Evolutionary conservation across 345 rosid species (phyloP).

Genomic region (Limnanthes douglasii): DNA sequence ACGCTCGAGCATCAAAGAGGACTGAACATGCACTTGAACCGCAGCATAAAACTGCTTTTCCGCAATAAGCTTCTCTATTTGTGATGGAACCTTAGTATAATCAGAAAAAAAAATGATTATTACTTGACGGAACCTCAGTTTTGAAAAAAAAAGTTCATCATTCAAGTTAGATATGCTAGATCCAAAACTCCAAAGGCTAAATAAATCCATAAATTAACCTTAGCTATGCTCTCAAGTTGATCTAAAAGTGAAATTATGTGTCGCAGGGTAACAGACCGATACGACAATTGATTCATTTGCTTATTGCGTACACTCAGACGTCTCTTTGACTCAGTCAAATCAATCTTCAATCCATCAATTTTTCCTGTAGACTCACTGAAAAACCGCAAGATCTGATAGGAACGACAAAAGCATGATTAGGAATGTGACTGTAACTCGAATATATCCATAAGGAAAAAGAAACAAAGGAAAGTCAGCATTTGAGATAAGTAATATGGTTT

Average conservation of each 20-base stretch:
- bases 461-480: too few species aligned
- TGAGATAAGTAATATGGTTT: too few species aligned
- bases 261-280: constrained; percentile 94
- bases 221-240: constrained; percentile 95
- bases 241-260: constrained; percentile 88
- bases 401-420: constrained; percentile 9
- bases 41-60: constrained; percentile 92
- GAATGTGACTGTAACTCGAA: too few species aligned
- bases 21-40: constrained; percentile 70
- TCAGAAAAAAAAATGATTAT: constrained; percentile 8
- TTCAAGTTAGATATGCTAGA: too few species aligned
- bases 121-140: too few species aligned
- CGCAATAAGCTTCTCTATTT: constrained; percentile 77
- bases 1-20: constrained; percentile 86
- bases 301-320: constrained; percentile 77
- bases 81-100: constrained; percentile 53
- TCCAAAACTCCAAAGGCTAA: constrained; percentile 1
- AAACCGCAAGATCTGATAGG: constrained; percentile 73
- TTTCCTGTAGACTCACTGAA: constrained; percentile 91
- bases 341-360: constrained; percentile 49
- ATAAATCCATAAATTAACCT: constrained; percentile 37
- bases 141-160: too few species aligned
- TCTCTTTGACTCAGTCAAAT: constrained; percentile 85
- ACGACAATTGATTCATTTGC: constrained; percentile 98
- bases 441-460: too few species aligned